These are phyloP conservation scores for Globisporangium alternatum DNA, from an alignment of 352 stramenopile species.

Conservation along the genomic window DNA sequence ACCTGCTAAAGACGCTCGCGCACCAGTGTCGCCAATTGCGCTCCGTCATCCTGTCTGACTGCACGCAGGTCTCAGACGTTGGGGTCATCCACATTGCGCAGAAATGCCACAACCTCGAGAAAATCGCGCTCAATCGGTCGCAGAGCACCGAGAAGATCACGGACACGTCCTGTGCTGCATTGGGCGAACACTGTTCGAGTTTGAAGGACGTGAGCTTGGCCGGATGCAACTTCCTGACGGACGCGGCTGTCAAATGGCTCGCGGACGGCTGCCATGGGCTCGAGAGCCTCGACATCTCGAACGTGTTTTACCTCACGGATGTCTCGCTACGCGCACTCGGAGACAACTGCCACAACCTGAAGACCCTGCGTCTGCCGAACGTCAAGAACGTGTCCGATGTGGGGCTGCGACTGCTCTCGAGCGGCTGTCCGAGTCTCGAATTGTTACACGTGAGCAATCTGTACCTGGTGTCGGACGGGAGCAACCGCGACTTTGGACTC, in stretches of 20 bases:
- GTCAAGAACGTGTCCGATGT: slow-evolving; percentile 80
- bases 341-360: slow-evolving; percentile 30
- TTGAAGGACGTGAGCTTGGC: slow-evolving; percentile 65
- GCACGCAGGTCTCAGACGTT: slow-evolving; percentile 77
- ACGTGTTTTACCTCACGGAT: slow-evolving; percentile 87
- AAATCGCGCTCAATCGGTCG: slow-evolving; percentile 60
- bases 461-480: slow-evolving; percentile 92
- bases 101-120: slow-evolving; percentile 66
- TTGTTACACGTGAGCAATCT: slow-evolving; percentile 75
- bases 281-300: slow-evolving; percentile 72
- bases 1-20: slow-evolving; percentile 79
- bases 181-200: slow-evolving; percentile 59
- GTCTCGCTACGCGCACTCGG: slow-evolving; percentile 51
- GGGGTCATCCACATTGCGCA: slow-evolving; percentile 81
- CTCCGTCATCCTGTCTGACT: slow-evolving; percentile 77
- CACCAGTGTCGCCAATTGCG: slow-evolving; percentile 62
- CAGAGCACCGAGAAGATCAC: slow-evolving; percentile 79
- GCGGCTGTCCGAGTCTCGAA: slow-evolving; percentile 77
- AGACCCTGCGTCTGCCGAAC: slow-evolving; percentile 43
- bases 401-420: slow-evolving; percentile 80
- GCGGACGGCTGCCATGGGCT: slow-evolving; percentile 73
- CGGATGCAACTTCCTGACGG: slow-evolving; percentile 87
- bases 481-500: slow-evolving; percentile 88
- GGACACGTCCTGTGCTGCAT: slow-evolving; percentile 82
- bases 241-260: slow-evolving; percentile 90